Conservation (phyloP, 148 eudicot species). For the Rhododendron mucronatum region DNA sequence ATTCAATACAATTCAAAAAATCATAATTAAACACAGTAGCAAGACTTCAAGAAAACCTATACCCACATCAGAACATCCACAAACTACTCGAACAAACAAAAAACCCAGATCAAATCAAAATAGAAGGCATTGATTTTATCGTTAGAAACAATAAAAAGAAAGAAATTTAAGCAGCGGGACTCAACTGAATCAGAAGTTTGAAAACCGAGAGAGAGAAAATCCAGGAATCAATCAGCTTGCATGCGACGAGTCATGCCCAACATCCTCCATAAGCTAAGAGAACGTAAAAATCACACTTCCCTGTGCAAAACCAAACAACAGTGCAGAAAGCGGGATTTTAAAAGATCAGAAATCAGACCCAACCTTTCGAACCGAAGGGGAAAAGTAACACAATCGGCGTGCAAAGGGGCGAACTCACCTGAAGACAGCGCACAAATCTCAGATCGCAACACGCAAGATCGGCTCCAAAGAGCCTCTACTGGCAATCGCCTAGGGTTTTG, state of each 20-base stretch:
- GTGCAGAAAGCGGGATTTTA: too few relatives aligned
- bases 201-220: constrained; percentile 1
- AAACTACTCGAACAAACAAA: neutral
- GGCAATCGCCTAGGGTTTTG: too few relatives aligned
- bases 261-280: constrained; percentile 22
- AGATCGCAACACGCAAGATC: too few relatives aligned
- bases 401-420: too few relatives aligned
- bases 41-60: constrained; percentile 4
- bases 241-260: constrained; percentile 21
- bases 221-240: constrained; percentile 16
- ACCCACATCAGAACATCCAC: neutral
- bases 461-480: too few relatives aligned
- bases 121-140: neutral
- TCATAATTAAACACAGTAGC: constrained; percentile 6
- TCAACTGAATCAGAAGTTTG: constrained; percentile 13
- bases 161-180: constrained; percentile 6
- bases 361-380: too few relatives aligned
- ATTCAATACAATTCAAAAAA: neutral
- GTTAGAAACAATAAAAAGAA: neutral
- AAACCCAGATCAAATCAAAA: constrained; percentile 20
- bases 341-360: too few relatives aligned
- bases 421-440: too few relatives aligned
- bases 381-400: too few relatives aligned
- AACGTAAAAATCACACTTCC: constrained; percentile 32
- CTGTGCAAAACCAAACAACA: neutral